phyloP scores from a whole-genome alignment of 768 basidiomycete species.

The Basidioascus undulatus region DNA sequence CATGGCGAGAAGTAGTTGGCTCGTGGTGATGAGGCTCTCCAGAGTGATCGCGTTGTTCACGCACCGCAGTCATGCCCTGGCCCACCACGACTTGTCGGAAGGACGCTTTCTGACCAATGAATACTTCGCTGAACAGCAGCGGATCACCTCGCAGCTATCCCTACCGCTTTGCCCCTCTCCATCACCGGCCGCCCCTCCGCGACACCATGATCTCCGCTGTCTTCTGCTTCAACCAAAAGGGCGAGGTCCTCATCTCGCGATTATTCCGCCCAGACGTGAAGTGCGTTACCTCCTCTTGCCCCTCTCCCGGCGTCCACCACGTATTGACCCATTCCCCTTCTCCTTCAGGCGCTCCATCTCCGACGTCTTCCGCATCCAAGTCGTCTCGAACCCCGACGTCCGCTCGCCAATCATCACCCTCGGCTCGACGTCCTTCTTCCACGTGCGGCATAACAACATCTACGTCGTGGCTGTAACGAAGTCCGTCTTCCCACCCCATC shows the following conservation, averaged over 20 bases:
- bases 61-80: neutral
- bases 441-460: slow-evolving; percentile 82
- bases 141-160: no score
- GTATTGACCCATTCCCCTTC: neutral
- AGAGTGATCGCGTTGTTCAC: no score
- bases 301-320: neutral
- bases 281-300: slow-evolving; percentile 24
- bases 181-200: neutral
- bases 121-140: no score
- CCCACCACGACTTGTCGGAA: neutral
- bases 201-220: slow-evolving; percentile 3
- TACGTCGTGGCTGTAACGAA: slow-evolving; percentile 92
- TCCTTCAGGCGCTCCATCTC: slow-evolving; percentile 65
- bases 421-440: slow-evolving; percentile 96
- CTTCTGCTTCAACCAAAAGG: slow-evolving; percentile 98
- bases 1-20: no score
- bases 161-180: no score
- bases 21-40: no score
- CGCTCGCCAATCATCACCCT: slow-evolving; percentile 92
- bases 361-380: slow-evolving; percentile 95
- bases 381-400: slow-evolving; percentile 90
- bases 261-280: slow-evolving; percentile 93
- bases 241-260: slow-evolving; percentile 92
- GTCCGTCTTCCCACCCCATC: slow-evolving; percentile 24
- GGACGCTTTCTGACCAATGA: no score